Evolutionary conservation across 805 yeast species (phyloP).

Genomic region (Sungouiella blattae): DNA sequence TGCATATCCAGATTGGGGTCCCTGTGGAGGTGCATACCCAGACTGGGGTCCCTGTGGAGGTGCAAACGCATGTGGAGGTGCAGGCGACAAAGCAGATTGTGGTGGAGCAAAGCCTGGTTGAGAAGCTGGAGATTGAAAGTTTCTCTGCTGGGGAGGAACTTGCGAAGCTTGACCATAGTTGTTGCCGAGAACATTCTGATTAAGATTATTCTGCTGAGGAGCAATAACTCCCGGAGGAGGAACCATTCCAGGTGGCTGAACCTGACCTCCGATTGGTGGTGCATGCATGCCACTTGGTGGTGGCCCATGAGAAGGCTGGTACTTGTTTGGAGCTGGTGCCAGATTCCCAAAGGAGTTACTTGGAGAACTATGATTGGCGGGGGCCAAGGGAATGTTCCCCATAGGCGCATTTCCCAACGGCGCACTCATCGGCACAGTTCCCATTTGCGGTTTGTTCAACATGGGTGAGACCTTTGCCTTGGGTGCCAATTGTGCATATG

Average conservation of each 20-base stretch:
- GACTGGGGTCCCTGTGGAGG: not conserved
- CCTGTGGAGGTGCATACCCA: not conserved
- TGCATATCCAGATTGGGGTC: not conserved
- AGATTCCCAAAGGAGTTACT: not conserved
- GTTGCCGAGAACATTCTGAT: too few species aligned
- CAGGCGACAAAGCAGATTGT: not conserved
- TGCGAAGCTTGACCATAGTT: not conserved
- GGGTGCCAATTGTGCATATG: slow-evolving; percentile 24
- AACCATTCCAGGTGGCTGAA: not conserved
- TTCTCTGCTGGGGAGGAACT: too few species aligned
- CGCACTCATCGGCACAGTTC: not conserved
- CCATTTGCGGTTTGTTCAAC: not conserved
- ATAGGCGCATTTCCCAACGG: not conserved
- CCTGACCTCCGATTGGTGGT: not conserved
- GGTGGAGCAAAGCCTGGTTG: not conserved
- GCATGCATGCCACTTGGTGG: not conserved
- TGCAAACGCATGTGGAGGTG: not conserved
- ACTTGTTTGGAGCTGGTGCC: slow-evolving; percentile 2
- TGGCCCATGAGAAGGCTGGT: slow-evolving; percentile 8
- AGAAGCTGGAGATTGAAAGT: too few species aligned
- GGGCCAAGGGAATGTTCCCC: not conserved
- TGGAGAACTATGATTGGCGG: too few species aligned
- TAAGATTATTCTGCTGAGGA: not conserved
- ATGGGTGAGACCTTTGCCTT: slow-evolving; percentile 3
- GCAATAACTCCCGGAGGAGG: not conserved